Evolutionary conservation across 2,329 filamentous ascomycete species (phyloP), one percentile per base, ranked within the genome.

Genomic region (Thielaviopsis euricoi): DNA sequence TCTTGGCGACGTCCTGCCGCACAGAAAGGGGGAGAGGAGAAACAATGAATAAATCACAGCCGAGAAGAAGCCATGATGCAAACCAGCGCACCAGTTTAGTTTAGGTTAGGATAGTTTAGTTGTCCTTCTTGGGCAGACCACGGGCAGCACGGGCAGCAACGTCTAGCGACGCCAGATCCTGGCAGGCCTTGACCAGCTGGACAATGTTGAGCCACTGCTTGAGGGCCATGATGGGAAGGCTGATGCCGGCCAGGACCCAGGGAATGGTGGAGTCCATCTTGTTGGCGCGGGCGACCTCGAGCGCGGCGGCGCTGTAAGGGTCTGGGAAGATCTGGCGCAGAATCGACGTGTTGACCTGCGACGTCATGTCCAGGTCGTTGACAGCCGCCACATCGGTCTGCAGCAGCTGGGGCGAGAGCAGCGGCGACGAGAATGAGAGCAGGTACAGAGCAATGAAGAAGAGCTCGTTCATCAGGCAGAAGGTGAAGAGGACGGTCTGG

Each of bases 391-490:
- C 59, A 33, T 70, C 72, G 56, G 74, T 75, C 57, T 76, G 75
- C 62, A 85, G 82, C 56, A 97, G 85, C 59, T 88, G 88, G 1
- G 93, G 91, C 1, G 89, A 93, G 58, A 97, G 81, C 43, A 83
- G 80, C 1, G 91, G 91, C 59, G 88, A 95, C 60, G 87, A 94
- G 77, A 98, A 98, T 66, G 90, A 96, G 60, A 98, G 85, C 57
- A 98, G 86, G 74, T 98, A 98, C 62, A 98, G 82, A 29, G 89
- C 90, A 68, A 98, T 96, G 78, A 98, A 98, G 79, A 96, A 98
- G 63, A 90, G 74, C 73, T 98, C 93, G 71, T 98, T 98, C 64
- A 95, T 74, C 59, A 82, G 78, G 76, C 93, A 98, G 72, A 89
- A 87, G 62, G 88, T 72, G 74, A 98, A 98, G 49, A 98, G 79